A percentile compares a stretch with the other conserved stretches of the same genome.
These are phyloP conservation scores for Myriosclerotinia curreyana DNA, from an alignment of 2,329 filamentous ascomycete genomes.

Conservation along the genomic window DNA sequence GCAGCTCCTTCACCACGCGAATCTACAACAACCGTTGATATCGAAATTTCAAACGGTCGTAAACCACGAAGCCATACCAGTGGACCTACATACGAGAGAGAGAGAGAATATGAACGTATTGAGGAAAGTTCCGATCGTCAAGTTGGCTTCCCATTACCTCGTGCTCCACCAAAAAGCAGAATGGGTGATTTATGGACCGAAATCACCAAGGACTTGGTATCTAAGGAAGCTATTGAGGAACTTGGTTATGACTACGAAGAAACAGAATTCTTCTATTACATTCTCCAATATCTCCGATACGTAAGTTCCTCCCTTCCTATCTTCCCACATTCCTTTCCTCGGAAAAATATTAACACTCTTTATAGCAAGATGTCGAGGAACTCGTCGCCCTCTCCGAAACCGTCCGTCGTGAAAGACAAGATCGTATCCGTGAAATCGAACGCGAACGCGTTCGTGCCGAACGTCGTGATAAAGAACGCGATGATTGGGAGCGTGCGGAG, in stretches of 20 bases:
- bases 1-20: slow-evolving; percentile 23
- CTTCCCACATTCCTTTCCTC: slow-evolving; percentile 4
- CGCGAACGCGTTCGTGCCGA: slow-evolving; percentile 55
- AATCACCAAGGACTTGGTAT: slow-evolving; percentile 88
- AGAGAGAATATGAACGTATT: slow-evolving; percentile 45
- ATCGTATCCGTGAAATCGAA: slow-evolving; percentile 52
- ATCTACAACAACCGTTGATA: slow-evolving; percentile 33
- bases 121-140: slow-evolving; percentile 53
- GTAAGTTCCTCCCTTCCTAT: slow-evolving; percentile 58
- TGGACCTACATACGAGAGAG: slow-evolving; percentile 34
- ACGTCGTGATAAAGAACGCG: slow-evolving; percentile 46
- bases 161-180: slow-evolving; percentile 32
- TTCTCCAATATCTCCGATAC: slow-evolving; percentile 85
- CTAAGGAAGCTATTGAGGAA: slow-evolving; percentile 80
- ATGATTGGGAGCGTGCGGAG: slow-evolving; percentile 41
- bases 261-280: slow-evolving; percentile 84
- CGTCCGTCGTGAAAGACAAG: slow-evolving; percentile 63
- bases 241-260: slow-evolving; percentile 87
- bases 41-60: slow-evolving; percentile 33
- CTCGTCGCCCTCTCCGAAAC: slow-evolving; percentile 80
- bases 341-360: slow-evolving; percentile 38
- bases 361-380: slow-evolving; percentile 81
- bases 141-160: slow-evolving; percentile 38
- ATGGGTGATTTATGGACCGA: slow-evolving; percentile 85
- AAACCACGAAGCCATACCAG: slow-evolving; percentile 12